Conservation (phyloP, 768 basidiomycete species). For the Favolaschia claudopus region DNA sequence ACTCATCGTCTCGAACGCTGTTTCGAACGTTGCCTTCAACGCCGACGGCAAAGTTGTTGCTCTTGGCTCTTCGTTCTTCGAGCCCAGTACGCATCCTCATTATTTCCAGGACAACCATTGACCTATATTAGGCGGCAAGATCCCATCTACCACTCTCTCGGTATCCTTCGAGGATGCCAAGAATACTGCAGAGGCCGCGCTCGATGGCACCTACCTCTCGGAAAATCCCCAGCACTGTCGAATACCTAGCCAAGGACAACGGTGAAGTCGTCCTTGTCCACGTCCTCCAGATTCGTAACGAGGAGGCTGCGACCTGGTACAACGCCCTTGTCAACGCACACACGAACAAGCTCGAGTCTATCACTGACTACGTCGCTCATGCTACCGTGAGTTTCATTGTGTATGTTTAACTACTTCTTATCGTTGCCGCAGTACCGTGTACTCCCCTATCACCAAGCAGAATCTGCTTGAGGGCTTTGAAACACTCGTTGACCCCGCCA, state of each 20-base stretch:
- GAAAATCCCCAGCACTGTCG: slow-evolving; percentile 45
- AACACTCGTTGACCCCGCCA: slow-evolving; percentile 53
- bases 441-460: slow-evolving; percentile 57
- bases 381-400: slow-evolving; percentile 55
- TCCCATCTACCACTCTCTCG: slow-evolving; percentile 33
- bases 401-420: slow-evolving; percentile 32
- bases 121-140: no score
- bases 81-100: slow-evolving; percentile 14
- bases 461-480: slow-evolving; percentile 52
- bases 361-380: slow-evolving; percentile 59
- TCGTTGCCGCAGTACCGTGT: slow-evolving; percentile 45
- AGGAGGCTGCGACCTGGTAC: slow-evolving; percentile 51
- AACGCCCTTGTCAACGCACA: slow-evolving; percentile 68
- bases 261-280: slow-evolving; percentile 41
- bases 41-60: no score
- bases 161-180: slow-evolving; percentile 42
- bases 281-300: slow-evolving; percentile 31
- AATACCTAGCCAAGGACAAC: slow-evolving; percentile 42
- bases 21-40: no score
- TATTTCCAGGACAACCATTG: no score
- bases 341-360: slow-evolving; percentile 55
- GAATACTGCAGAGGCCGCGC: slow-evolving; percentile 36
- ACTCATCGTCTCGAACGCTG: no score
- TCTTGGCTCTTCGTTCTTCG: slow-evolving; percentile 29
- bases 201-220: slow-evolving; percentile 37